Conservation (phyloP, 805 yeast species). For the Blastobotrys terrestris region DNA sequence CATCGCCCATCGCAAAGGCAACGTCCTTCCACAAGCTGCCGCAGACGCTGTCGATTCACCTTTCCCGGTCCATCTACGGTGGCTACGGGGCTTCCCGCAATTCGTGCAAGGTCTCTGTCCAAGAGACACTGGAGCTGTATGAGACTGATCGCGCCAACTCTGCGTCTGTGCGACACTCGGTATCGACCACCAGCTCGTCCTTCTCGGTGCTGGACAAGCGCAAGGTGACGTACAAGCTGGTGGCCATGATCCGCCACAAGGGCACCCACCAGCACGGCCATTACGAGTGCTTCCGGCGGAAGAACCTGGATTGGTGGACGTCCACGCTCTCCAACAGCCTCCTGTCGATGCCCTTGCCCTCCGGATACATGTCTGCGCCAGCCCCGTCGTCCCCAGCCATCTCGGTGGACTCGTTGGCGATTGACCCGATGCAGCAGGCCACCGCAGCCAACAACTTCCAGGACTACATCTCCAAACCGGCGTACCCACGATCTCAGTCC, state of each 20-base stretch:
- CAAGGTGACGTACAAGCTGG: slow-evolving; percentile 48
- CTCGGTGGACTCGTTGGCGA: not conserved
- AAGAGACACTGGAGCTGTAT: slow-evolving; percentile 45
- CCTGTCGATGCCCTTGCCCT: slow-evolving; percentile 3
- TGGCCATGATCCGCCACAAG: slow-evolving; percentile 73
- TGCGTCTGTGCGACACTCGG: not conserved
- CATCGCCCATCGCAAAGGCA: slow-evolving; percentile 62
- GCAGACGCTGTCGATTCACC: slow-evolving; percentile 64
- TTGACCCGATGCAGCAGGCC: not conserved
- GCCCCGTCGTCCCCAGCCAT: slow-evolving; percentile 4
- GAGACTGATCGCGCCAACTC: slow-evolving; percentile 8
- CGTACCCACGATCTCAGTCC: not conserved
- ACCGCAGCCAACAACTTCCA: not conserved
- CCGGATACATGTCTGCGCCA: slow-evolving; percentile 7
- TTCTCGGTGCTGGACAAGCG: slow-evolving; percentile 22
- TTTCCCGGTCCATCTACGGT: slow-evolving; percentile 75
- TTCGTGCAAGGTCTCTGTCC: slow-evolving; percentile 63
- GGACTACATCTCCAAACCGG: not conserved
- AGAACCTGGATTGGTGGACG: slow-evolving; percentile 32
- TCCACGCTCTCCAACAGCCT: slow-evolving; percentile 3
- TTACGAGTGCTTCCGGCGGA: slow-evolving; percentile 79
- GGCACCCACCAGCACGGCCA: slow-evolving; percentile 90
- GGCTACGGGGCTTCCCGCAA: slow-evolving; percentile 67
- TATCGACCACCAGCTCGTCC: slow-evolving; percentile 4
- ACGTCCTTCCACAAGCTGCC: slow-evolving; percentile 63